phyloP scores from a whole-genome alignment of 371 early-diverging fungal genomes.

The Syncephalastrum racemosum region DNA sequence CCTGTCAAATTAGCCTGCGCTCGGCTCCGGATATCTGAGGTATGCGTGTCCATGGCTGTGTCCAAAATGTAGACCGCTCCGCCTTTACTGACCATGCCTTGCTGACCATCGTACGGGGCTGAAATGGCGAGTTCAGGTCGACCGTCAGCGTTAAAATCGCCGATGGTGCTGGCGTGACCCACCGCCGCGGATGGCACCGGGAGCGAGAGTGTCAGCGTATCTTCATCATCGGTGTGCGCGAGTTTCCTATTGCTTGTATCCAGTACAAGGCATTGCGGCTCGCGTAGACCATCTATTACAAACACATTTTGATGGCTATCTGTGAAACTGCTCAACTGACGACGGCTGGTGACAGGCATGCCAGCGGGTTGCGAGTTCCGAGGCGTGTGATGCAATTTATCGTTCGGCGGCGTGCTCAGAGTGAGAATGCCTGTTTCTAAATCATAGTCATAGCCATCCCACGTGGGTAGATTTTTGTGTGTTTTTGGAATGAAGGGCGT shows the following conservation, averaged over 20 bases:
- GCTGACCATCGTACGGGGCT: slow-evolving; percentile 61
- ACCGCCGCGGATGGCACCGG: slow-evolving; percentile 59
- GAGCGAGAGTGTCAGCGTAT: slow-evolving; percentile 35
- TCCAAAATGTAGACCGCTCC: slow-evolving; percentile 67
- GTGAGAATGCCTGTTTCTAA: too few relatives aligned
- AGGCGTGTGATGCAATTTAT: too few relatives aligned
- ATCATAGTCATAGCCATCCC: too few relatives aligned
- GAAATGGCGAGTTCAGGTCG: slow-evolving; percentile 64
- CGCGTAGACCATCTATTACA: too few relatives aligned
- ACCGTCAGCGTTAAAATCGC: slow-evolving; percentile 73
- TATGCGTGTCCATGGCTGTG: not conserved
- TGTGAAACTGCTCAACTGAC: too few relatives aligned
- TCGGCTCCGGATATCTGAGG: slow-evolving; percentile 32
- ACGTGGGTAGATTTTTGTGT: too few relatives aligned
- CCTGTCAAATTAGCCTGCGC: slow-evolving; percentile 32
- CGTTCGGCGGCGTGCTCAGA: too few relatives aligned
- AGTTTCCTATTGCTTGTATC: not conserved
- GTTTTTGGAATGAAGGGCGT: too few relatives aligned
- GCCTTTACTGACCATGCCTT: slow-evolving; percentile 26
- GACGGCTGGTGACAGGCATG: too few relatives aligned
- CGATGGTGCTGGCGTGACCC: slow-evolving; percentile 63
- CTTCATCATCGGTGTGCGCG: not conserved
- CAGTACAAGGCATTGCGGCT: not conserved
- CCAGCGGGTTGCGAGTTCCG: too few relatives aligned
- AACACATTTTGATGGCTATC: too few relatives aligned